Evolutionary conservation across 441 rosid genomes (phyloP).

Genomic region (Sinapis alba): DNA sequence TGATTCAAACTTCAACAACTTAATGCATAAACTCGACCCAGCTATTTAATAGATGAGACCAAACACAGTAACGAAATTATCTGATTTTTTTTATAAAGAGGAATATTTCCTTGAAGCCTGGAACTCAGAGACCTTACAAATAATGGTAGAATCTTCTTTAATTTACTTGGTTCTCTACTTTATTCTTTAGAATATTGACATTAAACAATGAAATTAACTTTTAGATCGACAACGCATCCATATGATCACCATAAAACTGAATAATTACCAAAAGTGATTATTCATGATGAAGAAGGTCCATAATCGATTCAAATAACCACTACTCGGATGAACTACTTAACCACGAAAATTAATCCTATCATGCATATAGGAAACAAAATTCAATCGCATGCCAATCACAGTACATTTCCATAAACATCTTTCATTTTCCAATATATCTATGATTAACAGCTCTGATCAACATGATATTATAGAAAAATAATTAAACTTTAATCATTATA

Average conservation of each 20-base stretch:
- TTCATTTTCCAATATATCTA: neutral
- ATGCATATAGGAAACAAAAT: neutral
- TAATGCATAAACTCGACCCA: slow-evolving; percentile 16
- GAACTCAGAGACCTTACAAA: slow-evolving; percentile 41
- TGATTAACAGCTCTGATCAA: neutral
- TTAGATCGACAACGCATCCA: slow-evolving; percentile 8
- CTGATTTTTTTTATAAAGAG: neutral
- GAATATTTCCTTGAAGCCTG: slow-evolving; percentile 39
- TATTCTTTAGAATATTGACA: slow-evolving; percentile 9
- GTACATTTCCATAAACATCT: neutral
- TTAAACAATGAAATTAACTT: slow-evolving; percentile 3
- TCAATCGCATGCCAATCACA: neutral
- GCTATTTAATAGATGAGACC: neutral
- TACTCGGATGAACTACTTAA: neutral
- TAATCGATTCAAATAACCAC: neutral
- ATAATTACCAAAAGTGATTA: neutral
- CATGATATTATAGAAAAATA: neutral
- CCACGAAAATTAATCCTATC: neutral
- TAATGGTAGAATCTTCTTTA: slow-evolving; percentile 36
- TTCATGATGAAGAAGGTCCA: neutral
- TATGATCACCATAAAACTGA: neutral
- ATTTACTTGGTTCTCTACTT: slow-evolving; percentile 8
- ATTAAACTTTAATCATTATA: neutral
- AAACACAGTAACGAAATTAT: neutral
- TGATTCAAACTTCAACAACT: slow-evolving; percentile 20